Base-by-base conservation (phyloP, 495 filamentous ascomycete species). In the Trichoderma erinaceum region DNA sequence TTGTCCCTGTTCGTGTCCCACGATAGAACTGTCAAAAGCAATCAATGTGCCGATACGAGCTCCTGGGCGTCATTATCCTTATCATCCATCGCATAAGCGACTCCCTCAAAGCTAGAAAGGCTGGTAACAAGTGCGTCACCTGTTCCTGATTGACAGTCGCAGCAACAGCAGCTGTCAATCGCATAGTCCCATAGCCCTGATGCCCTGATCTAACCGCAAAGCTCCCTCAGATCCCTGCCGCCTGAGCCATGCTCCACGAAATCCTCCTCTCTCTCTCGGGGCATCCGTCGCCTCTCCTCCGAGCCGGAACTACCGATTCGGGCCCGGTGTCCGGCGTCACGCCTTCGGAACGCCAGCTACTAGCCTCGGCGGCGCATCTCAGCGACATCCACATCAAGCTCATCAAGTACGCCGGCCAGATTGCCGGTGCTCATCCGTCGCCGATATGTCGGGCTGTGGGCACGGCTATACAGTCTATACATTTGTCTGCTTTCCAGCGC, bases 221-320 rank as follows among this genome's bases (percentile, higher is more conserved):
- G 35, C 35, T 38, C 68, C 66, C 63, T 66, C 68, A 61, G 25
- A 61, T 61, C 56, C 25, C 15, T 64, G 66, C 56, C 44, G 66
- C 52, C 32, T 67, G 44, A 41, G 71, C 83, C 78, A 98, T 98
- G 94, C 89, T 98, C 74, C 94, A 98, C 82, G 95, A 99, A 80
- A 89, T 99, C 78, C 85, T 99, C 72, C 89, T 99, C 75, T 91
- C 91, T 74, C 89, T 99, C 76, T 95, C 92, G 70, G 94, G 94
- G 66, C 91, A 97, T 79, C 89, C 92, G 32, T 97, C 94, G 67
- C 88, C 92, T 61, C 86, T 97, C 72, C 89, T 97, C 79, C 79
- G 80, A 69, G 67, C 81, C 70, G 70, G 78, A 66, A 67, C 73
- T 70, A 69, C 78, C 25, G 71, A 80, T 52, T 71, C 76, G 71